These are phyloP conservation scores for Monascus purpureus DNA, from an alignment of 495 filamentous ascomycete species.

Conservation along the genomic window DNA sequence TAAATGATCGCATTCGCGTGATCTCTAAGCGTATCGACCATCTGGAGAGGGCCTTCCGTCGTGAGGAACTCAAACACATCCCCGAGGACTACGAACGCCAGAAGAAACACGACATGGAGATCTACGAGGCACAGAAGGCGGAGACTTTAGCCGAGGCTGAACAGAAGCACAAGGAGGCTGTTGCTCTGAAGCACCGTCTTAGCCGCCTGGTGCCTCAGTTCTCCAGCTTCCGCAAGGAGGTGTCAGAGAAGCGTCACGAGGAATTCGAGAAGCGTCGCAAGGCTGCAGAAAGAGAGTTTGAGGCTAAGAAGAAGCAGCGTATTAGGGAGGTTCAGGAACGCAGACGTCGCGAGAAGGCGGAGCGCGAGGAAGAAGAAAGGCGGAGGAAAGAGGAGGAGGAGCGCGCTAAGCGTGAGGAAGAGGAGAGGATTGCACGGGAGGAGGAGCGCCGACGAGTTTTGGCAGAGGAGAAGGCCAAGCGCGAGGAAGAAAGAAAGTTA, in stretches of 20 bases:
- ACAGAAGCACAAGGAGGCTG: conserved; percentile 75
- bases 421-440: conserved; percentile 61
- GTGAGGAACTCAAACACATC: conserved; percentile 88
- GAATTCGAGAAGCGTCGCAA: conserved; percentile 90
- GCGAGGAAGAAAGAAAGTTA: conserved; percentile 70
- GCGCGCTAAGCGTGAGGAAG: conserved; percentile 58
- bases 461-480: conserved; percentile 62
- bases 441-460: conserved; percentile 51
- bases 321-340: conserved; percentile 70
- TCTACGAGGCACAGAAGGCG: conserved; percentile 64
- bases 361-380: conserved; percentile 70
- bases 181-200: conserved; percentile 85
- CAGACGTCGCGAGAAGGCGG: conserved; percentile 56
- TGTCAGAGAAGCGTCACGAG: conserved; percentile 75
- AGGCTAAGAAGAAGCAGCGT: conserved; percentile 76
- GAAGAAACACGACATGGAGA: conserved; percentile 61
- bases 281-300: conserved; percentile 76
- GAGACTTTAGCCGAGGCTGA: conserved; percentile 69
- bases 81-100: conserved; percentile 75
- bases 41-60: conserved; percentile 88
- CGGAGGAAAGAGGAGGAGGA: conserved; percentile 72
- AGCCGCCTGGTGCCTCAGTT: conserved; percentile 67
- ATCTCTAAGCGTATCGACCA: conserved; percentile 96
- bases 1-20: conserved; percentile 75
- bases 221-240: conserved; percentile 62